A percentile compares a stretch with the other conserved stretches of the same genome.
These are phyloP conservation scores for Pichia nanzhaoensis DNA, from an alignment of 805 yeast species.

Conservation along the genomic window DNA sequence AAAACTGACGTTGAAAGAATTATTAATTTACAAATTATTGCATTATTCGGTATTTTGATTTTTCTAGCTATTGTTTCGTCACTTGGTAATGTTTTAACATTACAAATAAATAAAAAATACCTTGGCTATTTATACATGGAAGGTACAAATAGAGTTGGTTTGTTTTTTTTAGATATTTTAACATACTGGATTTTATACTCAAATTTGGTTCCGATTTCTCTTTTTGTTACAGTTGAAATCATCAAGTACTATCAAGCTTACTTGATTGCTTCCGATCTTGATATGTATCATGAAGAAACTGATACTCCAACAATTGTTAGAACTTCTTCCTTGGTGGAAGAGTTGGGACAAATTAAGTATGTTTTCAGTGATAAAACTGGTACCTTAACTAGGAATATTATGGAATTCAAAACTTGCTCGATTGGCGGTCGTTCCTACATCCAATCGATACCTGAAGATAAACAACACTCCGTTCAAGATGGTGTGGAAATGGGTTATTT, in stretches of 20 bases:
- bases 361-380: slow-evolving; percentile 98
- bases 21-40: slow-evolving; percentile 87
- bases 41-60: slow-evolving; percentile 74
- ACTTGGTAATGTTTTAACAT: slow-evolving; percentile 76
- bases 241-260: slow-evolving; percentile 94
- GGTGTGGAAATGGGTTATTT: slow-evolving; percentile 78
- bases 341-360: slow-evolving; percentile 93
- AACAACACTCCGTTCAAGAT: slow-evolving; percentile 58
- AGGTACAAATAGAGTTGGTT: slow-evolving; percentile 57
- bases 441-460: slow-evolving; percentile 87
- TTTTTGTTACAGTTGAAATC: slow-evolving; percentile 93
- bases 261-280: slow-evolving; percentile 90
- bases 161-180: slow-evolving; percentile 79
- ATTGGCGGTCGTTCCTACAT: slow-evolving; percentile 90
- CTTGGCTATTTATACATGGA: slow-evolving; percentile 62
- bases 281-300: slow-evolving; percentile 77
- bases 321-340: slow-evolving; percentile 94
- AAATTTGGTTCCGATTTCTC: slow-evolving; percentile 93
- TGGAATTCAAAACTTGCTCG: slow-evolving; percentile 93
- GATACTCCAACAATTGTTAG: slow-evolving; percentile 95
- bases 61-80: slow-evolving; percentile 74
- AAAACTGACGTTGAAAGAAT: slow-evolving; percentile 95
- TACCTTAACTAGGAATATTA: slow-evolving; percentile 87
- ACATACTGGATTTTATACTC: slow-evolving; percentile 97
- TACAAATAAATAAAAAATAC: slow-evolving; percentile 43